Evolutionary conservation across 257 asterid genomes (phyloP), one percentile per base, ranked within the genome.

Genomic region (Salvia rosmarinus): DNA sequence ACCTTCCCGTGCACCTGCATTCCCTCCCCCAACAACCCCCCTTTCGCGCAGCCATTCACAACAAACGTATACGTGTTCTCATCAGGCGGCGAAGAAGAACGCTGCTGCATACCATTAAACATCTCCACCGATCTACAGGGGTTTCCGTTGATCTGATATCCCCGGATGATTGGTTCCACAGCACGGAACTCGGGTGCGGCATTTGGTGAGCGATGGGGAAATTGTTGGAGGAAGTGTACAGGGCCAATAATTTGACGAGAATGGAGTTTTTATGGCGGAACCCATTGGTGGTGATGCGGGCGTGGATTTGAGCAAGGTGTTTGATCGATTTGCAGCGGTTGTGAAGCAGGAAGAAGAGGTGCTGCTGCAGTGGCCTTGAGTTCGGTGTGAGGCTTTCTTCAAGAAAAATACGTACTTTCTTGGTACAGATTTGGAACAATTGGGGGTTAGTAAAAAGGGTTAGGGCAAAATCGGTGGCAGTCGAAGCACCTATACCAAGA

Each of bases 121-220:
- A 85, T 2, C 44, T 78, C 57, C 16, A 88, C 47, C 4, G 91
- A 82, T 40, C 75, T 75, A 9, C 71, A 54, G 3, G 85, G 82
- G 70, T 70, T 65, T 19, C 83, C 84, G 46, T 64, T 43, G 23
- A 54, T 39, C 16, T 81, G 78, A 74, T 78, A 71, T 1, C 89
- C 84, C 63, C 86, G 76, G 37, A 92, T 88, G 42, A 92, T 79
- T 92, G 98, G 76, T 92, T 92, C 86, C 91, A 90, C 59, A 83
- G 81, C 7, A 77, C 58, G 40, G 89, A 79, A 58, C 87, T 84
- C 17, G 95, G 95, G 17, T 70, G 57, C 25, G 74, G 75, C 72
- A 87, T 81, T 42, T 69, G 82, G 68, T 44, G 78, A 43, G 90
- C 95, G 42, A 11, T 52, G 0, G 58, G 55, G 68, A 92, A 84